phyloP scores from a whole-genome alignment of 495 filamentous ascomycete genomes.

The Oidiodendron maius region DNA sequence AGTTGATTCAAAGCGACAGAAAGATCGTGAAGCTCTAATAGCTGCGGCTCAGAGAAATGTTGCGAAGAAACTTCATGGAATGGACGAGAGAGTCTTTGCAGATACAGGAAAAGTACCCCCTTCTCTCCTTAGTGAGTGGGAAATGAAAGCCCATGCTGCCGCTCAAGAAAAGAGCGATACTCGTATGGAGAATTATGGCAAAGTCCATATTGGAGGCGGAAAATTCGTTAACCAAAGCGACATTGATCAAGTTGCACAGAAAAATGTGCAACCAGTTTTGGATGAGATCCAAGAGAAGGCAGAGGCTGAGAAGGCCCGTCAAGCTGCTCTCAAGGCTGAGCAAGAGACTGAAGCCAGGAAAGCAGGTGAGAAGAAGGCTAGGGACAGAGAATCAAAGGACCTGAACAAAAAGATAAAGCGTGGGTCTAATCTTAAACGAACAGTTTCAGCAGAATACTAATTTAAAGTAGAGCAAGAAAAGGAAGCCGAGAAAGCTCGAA shows the following conservation, averaged over 20 bases:
- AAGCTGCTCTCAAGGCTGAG: slow-evolving; percentile 44
- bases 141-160: slow-evolving; percentile 61
- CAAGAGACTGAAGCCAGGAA: slow-evolving; percentile 41
- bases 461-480: slow-evolving; percentile 36
- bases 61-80: slow-evolving; percentile 62
- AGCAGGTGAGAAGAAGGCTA: slow-evolving; percentile 36
- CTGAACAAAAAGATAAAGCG: slow-evolving; percentile 20
- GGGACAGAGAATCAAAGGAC: slow-evolving; percentile 23
- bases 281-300: slow-evolving; percentile 80
- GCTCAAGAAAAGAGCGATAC: slow-evolving; percentile 60
- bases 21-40: slow-evolving; percentile 69
- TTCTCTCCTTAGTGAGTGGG: slow-evolving; percentile 68
- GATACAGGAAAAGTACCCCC: slow-evolving; percentile 74
- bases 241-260: slow-evolving; percentile 73
- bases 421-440: slow-evolving; percentile 5
- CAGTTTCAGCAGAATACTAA: no score
- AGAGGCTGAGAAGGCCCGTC: slow-evolving; percentile 57
- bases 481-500: slow-evolving; percentile 40
- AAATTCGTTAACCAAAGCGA: slow-evolving; percentile 73
- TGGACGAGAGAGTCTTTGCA: slow-evolving; percentile 72
- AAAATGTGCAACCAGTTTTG: slow-evolving; percentile 80
- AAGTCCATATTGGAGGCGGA: slow-evolving; percentile 75
- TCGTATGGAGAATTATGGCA: slow-evolving; percentile 48
- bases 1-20: slow-evolving; percentile 64
- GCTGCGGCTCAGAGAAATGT: slow-evolving; percentile 82